Evolutionary conservation across 129 eudicot species (phyloP), one percentile per base, ranked within the genome.

Genomic region (Pulicaria dysenterica): DNA sequence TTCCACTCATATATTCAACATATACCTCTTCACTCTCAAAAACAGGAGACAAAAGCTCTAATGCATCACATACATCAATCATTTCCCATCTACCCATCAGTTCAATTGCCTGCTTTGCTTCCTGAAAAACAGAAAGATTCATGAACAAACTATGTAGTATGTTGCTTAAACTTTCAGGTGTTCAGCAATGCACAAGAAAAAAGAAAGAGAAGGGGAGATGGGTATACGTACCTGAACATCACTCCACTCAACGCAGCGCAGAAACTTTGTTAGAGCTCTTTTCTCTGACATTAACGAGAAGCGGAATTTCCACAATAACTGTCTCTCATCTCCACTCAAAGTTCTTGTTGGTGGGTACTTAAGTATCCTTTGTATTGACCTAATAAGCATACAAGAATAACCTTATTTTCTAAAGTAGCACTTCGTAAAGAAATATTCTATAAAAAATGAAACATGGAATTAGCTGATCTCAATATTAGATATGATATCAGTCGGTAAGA

Each of bases 161-260:
- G 47, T 24, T 24, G 31, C 31, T 24, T 24, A 24, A 24, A 0
- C 31, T 24, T 24, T 24, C 1, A 24, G 31, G 31, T 24, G 31
- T 24, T 24, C 31, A 24, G 31, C 31, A 24, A 24, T 24, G 31
- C 31, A 24, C 31, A 24, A n/a, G n/a, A 24, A 24, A 24, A 24
- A 24, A 24, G 31, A 24, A 24, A 24, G 31, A 24, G 31, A 24
- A 24, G 34, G 11, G 31, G 15, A 53, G 34, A 13, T 2, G 10
- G 37, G n/a, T 55, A 56, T 17, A 24, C 49, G 56, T 64, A 90
- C 98, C 96, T 90, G 99, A 73, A 91, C 83, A 83, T 95, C 99
- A 85, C 99, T 95, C 99, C 99, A 95, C 77, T 95, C 99, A 76
- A 95, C 97, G 83, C 99, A 91, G 16, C 99, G 97, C 9, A 95